Conservation (phyloP, 345 rosid genomes). For the Moringa oleifera region DNA sequence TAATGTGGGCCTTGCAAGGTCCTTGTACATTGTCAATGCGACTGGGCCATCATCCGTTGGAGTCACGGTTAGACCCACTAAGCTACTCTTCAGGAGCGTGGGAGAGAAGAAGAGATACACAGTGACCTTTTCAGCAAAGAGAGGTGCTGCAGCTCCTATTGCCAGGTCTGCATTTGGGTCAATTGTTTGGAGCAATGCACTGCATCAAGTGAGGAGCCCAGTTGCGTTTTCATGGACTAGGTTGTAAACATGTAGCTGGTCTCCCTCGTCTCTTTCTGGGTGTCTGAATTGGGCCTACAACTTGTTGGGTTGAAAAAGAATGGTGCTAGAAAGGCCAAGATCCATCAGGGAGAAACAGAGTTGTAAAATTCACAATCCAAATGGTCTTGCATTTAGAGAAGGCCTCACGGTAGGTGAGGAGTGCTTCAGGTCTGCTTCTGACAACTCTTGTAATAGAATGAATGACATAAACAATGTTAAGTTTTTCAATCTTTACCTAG, state of each 20-base stretch:
- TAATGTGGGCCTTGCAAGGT: conserved; percentile 65
- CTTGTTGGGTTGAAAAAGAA: neutral
- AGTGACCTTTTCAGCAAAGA: conserved; percentile 61
- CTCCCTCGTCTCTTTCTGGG: neutral
- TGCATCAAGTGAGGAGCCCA: conserved; percentile 74
- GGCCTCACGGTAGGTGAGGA: neutral
- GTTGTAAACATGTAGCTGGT: neutral
- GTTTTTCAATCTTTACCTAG: no score
- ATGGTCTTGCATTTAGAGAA: neutral
- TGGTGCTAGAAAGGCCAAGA: neutral
- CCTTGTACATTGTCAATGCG: conserved; percentile 44
- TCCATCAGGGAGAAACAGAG: neutral
- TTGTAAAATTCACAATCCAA: no score
- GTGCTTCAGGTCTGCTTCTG: neutral
- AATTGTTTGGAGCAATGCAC: conserved; percentile 60
- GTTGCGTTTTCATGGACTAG: conserved; percentile 68
- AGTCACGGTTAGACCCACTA: conserved; percentile 51
- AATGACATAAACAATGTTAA: neutral
- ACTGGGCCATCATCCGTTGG: conserved; percentile 43
- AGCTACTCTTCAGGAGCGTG: conserved; percentile 42
- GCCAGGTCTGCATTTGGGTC: conserved; percentile 58
- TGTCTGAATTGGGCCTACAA: neutral
- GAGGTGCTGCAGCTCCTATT: conserved; percentile 25
- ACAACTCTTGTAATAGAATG: neutral
- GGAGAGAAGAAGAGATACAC: conserved; percentile 80